Evolutionary conservation across 2,329 filamentous ascomycete genomes (phyloP), one percentile per base, ranked within the genome.

Genomic region (Fusarium sp.): DNA sequence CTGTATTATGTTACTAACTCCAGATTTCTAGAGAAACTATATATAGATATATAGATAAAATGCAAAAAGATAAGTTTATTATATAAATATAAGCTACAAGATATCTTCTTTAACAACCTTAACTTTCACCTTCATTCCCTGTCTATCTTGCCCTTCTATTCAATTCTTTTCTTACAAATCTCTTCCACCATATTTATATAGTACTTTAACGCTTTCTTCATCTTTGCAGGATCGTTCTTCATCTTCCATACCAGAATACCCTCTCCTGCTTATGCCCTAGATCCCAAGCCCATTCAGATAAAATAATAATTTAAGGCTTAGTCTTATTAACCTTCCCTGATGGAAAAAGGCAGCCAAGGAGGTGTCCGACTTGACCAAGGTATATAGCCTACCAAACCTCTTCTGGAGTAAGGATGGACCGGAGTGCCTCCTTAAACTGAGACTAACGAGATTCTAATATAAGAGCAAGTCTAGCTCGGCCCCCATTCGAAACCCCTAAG

Each of bases 131-230:
- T 68, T 68, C 61, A 68, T 65, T 9, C 65, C 65, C 65, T 62
- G 65, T 8, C 65, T 62, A 44, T 65, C 35, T 13, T n/a, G 49
- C 20, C 65, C 65, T 47, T 55, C 65, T 7, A 45, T 56, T 62
- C 65, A 68, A n/a, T 68, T 68, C 39, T 61, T 67, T 67, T 65
- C 50, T 65, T 68, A 6, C 65, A 45, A 14, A 68, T 54, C 39
- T 61, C 65, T 25, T 68, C 65, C 41, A 65, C 65, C 22, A 68
- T 60, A 4, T 61, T 68, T 2, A 65, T 62, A 44, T 65, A 50
- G 14, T 65, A 62, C 13, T 31, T 44, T 13, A 68, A 35, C 0
- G 65, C 65, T 14, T 68, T 38, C 31, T 68, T 68, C 18, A 68
- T 36, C 31, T 65, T 68, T 12, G 55, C 55, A 14, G 56, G 62